Evolutionary conservation across 2,329 filamentous ascomycete species (phyloP), one percentile per base, ranked within the genome.

Genomic region (Cordyceps cicadae): DNA sequence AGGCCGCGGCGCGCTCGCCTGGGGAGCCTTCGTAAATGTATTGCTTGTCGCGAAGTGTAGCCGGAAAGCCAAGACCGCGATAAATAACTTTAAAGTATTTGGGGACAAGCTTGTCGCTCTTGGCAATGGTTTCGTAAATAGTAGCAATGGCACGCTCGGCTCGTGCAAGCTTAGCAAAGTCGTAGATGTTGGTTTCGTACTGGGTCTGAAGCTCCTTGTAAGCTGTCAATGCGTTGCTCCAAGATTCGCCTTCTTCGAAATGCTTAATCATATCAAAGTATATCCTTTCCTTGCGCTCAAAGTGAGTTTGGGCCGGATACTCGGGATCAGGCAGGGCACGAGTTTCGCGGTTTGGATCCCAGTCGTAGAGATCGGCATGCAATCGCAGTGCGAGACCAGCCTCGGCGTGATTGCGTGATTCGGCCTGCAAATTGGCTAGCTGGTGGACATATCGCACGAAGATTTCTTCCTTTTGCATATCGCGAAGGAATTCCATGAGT

Each of bases 401-500:
- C 74, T 97, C 92, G 0, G 91, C 89, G 64, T 87, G 85, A 67
- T 96, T 94, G 62, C 88, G 81, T 4, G 88, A 83, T 46, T 87
- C 83, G 9, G 83, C 81, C 71, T 97, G 93, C 14, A 94, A 78
- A 45, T 85, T 78, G 2, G 92, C 90, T 21, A 97, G 81, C 72
- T 97, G 92, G 70, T 97, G 93, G 15, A 97, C 92, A 68, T 97
- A 97, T 65, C 92, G 88, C 65, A 96, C 89, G 72, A 96, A 97
- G 61, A 97, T 96, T 68, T 97, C 92, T 71, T 96, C 92, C 70
- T 96, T 96, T 66, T 95, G 90, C 88, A 97, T 96, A 70, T 97
- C 92, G 65, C 92, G 89, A 67, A 97, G 81, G 74, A 97, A 97
- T 67, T 97, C 91, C 92, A 97, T 97, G 29, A 97, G 78, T 60